Evolutionary conservation across 177 flowering plant species (phyloP).

Genomic region (Tripterygium wilfordii): DNA sequence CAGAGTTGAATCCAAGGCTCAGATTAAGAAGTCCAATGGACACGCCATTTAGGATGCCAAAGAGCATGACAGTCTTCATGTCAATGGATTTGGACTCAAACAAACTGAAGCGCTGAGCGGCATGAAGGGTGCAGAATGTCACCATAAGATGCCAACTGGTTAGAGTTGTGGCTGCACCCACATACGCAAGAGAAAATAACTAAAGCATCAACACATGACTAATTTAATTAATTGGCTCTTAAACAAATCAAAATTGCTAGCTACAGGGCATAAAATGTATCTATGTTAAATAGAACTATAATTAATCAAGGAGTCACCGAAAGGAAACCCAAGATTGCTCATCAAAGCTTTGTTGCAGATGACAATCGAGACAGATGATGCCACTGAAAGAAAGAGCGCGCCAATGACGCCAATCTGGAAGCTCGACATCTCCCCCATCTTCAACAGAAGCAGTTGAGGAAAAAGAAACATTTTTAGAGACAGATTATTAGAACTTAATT

Average conservation of each 20-base stretch:
- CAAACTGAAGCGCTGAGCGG: constrained; percentile 65
- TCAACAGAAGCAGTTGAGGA: neutral
- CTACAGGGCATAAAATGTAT: neutral
- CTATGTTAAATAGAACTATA: neutral
- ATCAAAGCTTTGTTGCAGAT: constrained; percentile 93
- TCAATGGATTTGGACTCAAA: constrained; percentile 79
- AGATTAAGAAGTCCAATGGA: constrained; percentile 94
- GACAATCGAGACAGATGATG: constrained; percentile 96
- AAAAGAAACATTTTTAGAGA: too few species aligned
- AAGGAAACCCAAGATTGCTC: constrained; percentile 88
- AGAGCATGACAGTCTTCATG: constrained; percentile 68
- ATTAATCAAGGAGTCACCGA: too few species aligned
- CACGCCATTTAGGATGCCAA: constrained; percentile 83
- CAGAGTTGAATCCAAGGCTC: constrained; percentile 94
- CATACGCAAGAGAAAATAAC: too few species aligned
- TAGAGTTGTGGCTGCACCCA: constrained; percentile 71
- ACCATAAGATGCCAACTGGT: constrained; percentile 99
- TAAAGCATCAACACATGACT: neutral
- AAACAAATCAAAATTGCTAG: neutral
- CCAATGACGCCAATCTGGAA: constrained; percentile 83
- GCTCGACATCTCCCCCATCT: constrained; percentile 69
- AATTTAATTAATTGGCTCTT: neutral
- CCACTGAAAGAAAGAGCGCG: constrained; percentile 86
- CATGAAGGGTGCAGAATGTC: constrained; percentile 86
- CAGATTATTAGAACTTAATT: too few species aligned